phyloP scores from a whole-genome alignment of 352 stramenopile species.

The Phytophthora meadii region DNA sequence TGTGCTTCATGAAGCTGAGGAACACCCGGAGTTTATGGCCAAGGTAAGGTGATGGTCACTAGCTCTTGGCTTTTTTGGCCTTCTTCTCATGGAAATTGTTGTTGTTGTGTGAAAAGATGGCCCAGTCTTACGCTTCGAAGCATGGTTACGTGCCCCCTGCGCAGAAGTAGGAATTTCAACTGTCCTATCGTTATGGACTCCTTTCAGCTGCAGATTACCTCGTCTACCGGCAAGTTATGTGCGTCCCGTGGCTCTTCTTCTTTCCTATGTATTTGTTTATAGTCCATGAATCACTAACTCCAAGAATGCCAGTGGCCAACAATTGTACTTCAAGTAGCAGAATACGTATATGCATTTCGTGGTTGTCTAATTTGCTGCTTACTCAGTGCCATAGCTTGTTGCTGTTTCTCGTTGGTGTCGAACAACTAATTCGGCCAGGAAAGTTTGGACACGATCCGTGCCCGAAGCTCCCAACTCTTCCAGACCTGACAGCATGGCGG shows the following conservation, averaged over 20 bases:
- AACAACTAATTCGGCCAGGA: constrained; percentile 34
- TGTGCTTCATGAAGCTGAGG: constrained; percentile 69
- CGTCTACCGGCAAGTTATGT: constrained; percentile 18
- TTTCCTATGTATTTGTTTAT: constrained; percentile 38
- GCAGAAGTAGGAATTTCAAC: constrained; percentile 28
- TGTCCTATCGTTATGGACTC: no score
- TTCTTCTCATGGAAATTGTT: constrained; percentile 11
- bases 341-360: constrained; percentile 22
- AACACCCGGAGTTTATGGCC: constrained; percentile 76
- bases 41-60: constrained; percentile 45
- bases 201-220: background rate
- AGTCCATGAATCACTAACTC: constrained; percentile 14
- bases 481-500: constrained; percentile 27
- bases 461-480: constrained; percentile 32
- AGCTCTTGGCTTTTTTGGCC: background rate
- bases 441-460: constrained; percentile 27
- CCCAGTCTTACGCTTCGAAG: constrained; percentile 51
- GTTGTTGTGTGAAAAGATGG: constrained; percentile 37
- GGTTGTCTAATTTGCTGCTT: constrained; percentile 4
- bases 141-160: constrained; percentile 57
- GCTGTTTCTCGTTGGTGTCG: constrained; percentile 37
- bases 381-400: constrained; percentile 28
- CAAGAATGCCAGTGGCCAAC: constrained; percentile 8
- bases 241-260: constrained; percentile 15
- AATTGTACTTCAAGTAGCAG: constrained; percentile 4